These are phyloP conservation scores for Monosporascus ibericus DNA, from an alignment of 2,329 filamentous ascomycete species.

Conservation along the genomic window DNA sequence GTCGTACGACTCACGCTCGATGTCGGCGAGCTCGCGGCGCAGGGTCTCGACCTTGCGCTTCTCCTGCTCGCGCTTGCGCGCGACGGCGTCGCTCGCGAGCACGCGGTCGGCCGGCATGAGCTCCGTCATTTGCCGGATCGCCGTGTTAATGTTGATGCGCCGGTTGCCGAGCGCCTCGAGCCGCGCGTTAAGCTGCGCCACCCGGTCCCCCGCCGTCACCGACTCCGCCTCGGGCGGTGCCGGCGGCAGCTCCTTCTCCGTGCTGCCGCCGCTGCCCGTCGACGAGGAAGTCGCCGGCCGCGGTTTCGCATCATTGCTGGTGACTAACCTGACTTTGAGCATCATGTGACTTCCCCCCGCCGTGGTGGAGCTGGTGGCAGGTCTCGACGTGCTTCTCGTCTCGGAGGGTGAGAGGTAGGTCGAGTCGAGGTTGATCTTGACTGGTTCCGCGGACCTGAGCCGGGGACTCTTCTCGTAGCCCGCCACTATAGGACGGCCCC, in stretches of 20 bases:
- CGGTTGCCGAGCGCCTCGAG: conserved; percentile 61
- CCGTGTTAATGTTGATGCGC: conserved; percentile 63
- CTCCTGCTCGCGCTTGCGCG: conserved; percentile 48
- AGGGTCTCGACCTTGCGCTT: conserved; percentile 63
- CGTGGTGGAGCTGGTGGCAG: too few relatives aligned
- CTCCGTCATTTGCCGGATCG: conserved; percentile 72
- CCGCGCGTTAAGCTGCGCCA: conserved; percentile 60
- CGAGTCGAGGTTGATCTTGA: conserved; percentile 25
- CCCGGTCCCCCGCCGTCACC: conserved; percentile 50
- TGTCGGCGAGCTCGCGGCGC: conserved; percentile 61
- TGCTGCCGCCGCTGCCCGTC: conserved; percentile 8
- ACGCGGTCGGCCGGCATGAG: conserved; percentile 68
- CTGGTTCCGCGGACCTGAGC: conserved; percentile 15
- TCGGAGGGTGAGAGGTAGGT: conserved; percentile 12
- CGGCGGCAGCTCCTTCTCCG: conserved; percentile 54
- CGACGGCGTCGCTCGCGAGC: conserved; percentile 59
- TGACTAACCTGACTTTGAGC: too few relatives aligned
- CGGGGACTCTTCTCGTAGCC: conserved; percentile 18
- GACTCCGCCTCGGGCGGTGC: conserved; percentile 52
- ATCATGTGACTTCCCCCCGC: too few relatives aligned
- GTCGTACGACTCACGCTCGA: conserved; percentile 72
- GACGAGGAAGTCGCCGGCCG: not conserved
- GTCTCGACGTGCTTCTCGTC: not conserved
- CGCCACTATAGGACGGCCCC: conserved; percentile 28
- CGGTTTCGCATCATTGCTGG: too few relatives aligned